A percentile compares a stretch with the other conserved stretches of the same genome.
Conservation (phyloP, 805 yeast species). For the Naumovozyma baii region DNA sequence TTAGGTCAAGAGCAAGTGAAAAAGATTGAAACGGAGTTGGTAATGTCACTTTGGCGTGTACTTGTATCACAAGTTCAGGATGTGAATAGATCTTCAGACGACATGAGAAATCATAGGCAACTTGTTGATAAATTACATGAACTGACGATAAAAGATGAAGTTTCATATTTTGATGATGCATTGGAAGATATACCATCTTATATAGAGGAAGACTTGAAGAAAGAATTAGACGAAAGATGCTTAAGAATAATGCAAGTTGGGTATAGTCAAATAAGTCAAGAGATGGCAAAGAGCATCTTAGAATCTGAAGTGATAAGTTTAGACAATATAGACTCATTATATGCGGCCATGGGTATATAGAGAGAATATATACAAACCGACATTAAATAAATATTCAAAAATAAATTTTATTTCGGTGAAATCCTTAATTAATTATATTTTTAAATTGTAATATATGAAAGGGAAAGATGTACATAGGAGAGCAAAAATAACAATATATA, state of each 20-base stretch:
- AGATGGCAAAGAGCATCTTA: constrained; percentile 59
- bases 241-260: constrained; percentile 18
- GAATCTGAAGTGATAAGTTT: constrained; percentile 46
- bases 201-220: constrained; percentile 30
- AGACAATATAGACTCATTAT: constrained; percentile 72
- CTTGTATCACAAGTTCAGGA: constrained; percentile 30
- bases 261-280: constrained; percentile 32
- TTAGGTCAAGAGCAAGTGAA: constrained; percentile 19
- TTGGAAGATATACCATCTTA: constrained; percentile 40
- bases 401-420: too few relatives aligned
- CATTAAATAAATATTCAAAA: too few relatives aligned
- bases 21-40: constrained; percentile 35
- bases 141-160: constrained; percentile 17
- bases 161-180: constrained; percentile 28
- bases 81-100: constrained; percentile 2
- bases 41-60: constrained; percentile 43
- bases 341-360: constrained; percentile 48
- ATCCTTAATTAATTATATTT: too few relatives aligned
- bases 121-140: constrained; percentile 33
- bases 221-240: constrained; percentile 25
- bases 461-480: too few relatives aligned
- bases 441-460: too few relatives aligned
- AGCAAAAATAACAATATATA: constrained; percentile 5
- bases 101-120: constrained; percentile 13
- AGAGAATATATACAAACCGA: not conserved